phyloP scores from a whole-genome alignment of 2,329 filamentous ascomycete species.

The Pyrenophora tritici-repentis region DNA sequence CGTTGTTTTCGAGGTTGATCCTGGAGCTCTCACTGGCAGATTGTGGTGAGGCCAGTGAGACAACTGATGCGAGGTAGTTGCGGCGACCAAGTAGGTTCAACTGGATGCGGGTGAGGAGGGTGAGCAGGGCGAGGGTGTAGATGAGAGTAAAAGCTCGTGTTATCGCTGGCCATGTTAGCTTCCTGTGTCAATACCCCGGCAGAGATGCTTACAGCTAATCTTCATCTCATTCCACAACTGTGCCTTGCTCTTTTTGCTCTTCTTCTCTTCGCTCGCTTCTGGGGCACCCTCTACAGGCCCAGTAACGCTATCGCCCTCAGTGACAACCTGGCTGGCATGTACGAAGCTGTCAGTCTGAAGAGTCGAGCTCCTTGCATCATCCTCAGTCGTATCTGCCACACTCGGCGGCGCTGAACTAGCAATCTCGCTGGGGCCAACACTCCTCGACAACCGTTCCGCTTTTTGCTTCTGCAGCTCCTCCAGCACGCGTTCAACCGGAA shows the following conservation, averaged over 20 bases:
- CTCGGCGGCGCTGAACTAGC: slow-evolving; percentile 67
- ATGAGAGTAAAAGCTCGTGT: slow-evolving; percentile 89
- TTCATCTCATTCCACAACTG: slow-evolving; percentile 98
- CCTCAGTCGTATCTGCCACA: slow-evolving; percentile 65
- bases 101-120: slow-evolving; percentile 91
- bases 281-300: slow-evolving; percentile 41
- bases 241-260: slow-evolving; percentile 78
- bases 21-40: slow-evolving; percentile 68
- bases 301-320: slow-evolving; percentile 55
- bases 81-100: slow-evolving; percentile 93
- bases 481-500: slow-evolving; percentile 91
- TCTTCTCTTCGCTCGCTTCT: slow-evolving; percentile 52
- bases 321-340: slow-evolving; percentile 74
- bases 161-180: slow-evolving; percentile 65
- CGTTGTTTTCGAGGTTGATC: slow-evolving; percentile 90
- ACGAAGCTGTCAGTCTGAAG: slow-evolving; percentile 81
- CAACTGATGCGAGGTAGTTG: slow-evolving; percentile 94
- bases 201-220: slow-evolving; percentile 75
- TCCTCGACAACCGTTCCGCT: slow-evolving; percentile 68
- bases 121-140: slow-evolving; percentile 87
- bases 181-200: slow-evolving; percentile 3
- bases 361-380: slow-evolving; percentile 79
- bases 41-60: slow-evolving; percentile 77
- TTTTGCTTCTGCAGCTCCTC: slow-evolving; percentile 95
- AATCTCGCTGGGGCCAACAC: slow-evolving; percentile 61